Base-by-base conservation (phyloP, 2,329 filamentous ascomycete species). In the Aspergillus sp. region DNA sequence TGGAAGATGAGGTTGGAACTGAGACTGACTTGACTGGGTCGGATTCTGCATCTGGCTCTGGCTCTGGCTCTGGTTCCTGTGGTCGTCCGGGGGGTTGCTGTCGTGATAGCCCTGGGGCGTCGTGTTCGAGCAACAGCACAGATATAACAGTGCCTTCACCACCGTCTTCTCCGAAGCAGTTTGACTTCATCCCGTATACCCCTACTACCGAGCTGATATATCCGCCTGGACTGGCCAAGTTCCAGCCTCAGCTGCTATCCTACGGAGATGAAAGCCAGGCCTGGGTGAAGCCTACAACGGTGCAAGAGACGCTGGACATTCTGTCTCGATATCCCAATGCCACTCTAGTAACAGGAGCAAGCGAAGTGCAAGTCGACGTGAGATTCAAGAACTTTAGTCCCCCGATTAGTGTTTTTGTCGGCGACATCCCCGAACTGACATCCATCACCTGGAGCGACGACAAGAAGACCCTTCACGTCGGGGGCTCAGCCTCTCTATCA, bases 351-450 rank as follows among this genome's bases (percentile, higher is more conserved):
- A 93, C 92, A 48, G 95, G 95, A 60, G 96, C 92, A 71, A 96
- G 93, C 2, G 95, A 99, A 74, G 98, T 93, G 0, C 95, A 98
- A 75, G 98, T 99, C 59, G 95, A 99, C 76, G 90, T 96, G 78
- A 97, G 96, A 76, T 98, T 99, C 83, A 98, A 98, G 78, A 91
- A 89, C 66, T 98, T 98, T 71, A 88, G 89, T 4, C 86, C 90
- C 1, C 97, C 93, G 0, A 4, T 30, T 3, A 30, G 26, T 0
- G 90, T 99, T 0, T 98, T 89, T 64, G 89, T 98, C 9, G 93
- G 93, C 9, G 95, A 99, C 68, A 96, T 99, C 57, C 80, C 90
- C 0, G 95, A 98, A 75, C 78, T 99, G 98, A 98, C 69, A 88
- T 98, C 45, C 26, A 95, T 89, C 68, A 80, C 77, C 8, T 87